A percentile compares a stretch with the other conserved stretches of the same genome.
phyloP scores from a whole-genome alignment of 176 grass and related monocot species.

The Areca catechu region DNA sequence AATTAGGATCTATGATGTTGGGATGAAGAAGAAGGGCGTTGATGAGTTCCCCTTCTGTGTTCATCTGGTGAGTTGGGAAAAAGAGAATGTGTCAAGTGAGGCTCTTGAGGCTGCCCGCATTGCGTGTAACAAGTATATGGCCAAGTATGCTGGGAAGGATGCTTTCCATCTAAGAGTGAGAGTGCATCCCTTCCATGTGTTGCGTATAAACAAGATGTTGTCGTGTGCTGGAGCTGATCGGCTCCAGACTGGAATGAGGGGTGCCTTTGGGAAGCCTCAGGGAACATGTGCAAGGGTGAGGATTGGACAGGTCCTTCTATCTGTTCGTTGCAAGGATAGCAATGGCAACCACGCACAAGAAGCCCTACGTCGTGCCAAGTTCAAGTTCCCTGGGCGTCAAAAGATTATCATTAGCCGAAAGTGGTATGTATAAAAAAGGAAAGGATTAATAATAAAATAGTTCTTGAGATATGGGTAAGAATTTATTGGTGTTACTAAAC shows the following conservation, averaged over 20 bases:
- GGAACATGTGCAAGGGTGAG: slow-evolving; percentile 29
- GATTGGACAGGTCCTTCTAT: slow-evolving; percentile 46
- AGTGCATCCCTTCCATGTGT: slow-evolving; percentile 39
- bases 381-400: slow-evolving; percentile 35
- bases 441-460: too few relatives aligned
- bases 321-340: slow-evolving; percentile 34
- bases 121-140: slow-evolving; percentile 61
- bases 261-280: slow-evolving; percentile 38
- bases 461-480: too few relatives aligned
- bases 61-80: slow-evolving; percentile 48
- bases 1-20: slow-evolving; percentile 44
- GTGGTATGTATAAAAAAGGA: slow-evolving; percentile 14
- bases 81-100: slow-evolving; percentile 47
- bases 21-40: slow-evolving; percentile 34
- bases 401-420: slow-evolving; percentile 32
- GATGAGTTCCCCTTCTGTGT: slow-evolving; percentile 42
- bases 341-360: slow-evolving; percentile 18
- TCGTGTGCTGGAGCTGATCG: slow-evolving; percentile 48
- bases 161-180: slow-evolving; percentile 41
- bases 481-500: too few relatives aligned
- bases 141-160: slow-evolving; percentile 37
- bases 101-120: slow-evolving; percentile 38
- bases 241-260: slow-evolving; percentile 42
- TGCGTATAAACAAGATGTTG: slow-evolving; percentile 61
- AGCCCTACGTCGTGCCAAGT: slow-evolving; percentile 41